Evolutionary conservation across 2,329 filamentous ascomycete species (phyloP), one percentile per base, ranked within the genome.

Genomic region (Penicillium sclerotiorum): DNA sequence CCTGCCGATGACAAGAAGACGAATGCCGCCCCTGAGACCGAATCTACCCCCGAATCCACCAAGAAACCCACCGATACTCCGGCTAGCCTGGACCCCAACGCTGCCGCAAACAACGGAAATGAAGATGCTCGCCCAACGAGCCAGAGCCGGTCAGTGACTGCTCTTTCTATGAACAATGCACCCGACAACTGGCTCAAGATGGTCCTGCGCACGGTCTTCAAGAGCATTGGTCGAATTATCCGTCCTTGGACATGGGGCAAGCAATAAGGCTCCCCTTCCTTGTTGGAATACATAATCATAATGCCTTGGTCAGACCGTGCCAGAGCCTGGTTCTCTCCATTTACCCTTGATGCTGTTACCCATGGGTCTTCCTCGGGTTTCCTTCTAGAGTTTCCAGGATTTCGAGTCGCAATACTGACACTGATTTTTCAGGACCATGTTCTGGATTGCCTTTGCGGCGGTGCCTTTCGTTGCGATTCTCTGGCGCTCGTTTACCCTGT

Each of bases 1-100:
- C 95, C 37, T 13, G 33, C 33, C 15, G 28, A 28, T 78, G 90
- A 49, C 22, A 48, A 53, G 43, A 40, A 50, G 20, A 28, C 48
- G 21, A 37, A 45, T 13, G 50, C 53, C 30, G 50, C 54, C 11
- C 47, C 54, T 15, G 53, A 56, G 18, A 33, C 35, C 12, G 44
- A 55, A 28, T 37, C 46, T 17, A 28, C 37, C 23, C 5, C 36
- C 33, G 56, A 59, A 20, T 43, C 58, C 21, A 55, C 40, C 44
- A 46, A 52, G 30, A 46, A 48, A 36, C 18, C 44, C 33, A n/a
- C 30, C 45, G 50, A 53, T 21, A 5, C 56, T 35, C 33, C 48
- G 27, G 41, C 12, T 23, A 33, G 15, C 21, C 30, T 42, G 17
- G 59, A 57, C 45, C 50, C 45, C n/a, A 45, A 38, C 20, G 27